Conservation (phyloP, 352 stramenopile genomes). For the Pythium utonaiense region DNA sequence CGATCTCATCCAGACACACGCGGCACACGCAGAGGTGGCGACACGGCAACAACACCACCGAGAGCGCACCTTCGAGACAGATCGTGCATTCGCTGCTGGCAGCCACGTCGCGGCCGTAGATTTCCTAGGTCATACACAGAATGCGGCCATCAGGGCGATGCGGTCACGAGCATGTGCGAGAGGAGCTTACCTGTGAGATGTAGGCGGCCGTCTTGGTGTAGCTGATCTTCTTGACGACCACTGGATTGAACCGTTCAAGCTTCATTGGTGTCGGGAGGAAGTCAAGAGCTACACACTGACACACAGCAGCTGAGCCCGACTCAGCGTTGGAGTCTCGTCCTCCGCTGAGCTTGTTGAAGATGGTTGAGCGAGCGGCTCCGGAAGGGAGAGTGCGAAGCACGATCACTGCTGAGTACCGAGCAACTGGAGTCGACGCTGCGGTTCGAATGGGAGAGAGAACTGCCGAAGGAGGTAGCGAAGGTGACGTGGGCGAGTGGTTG, state of each 20-base stretch:
- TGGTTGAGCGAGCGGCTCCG: not conserved
- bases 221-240: slow-evolving; percentile 46
- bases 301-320: slow-evolving; percentile 18
- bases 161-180: not conserved
- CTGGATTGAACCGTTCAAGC: slow-evolving; percentile 24
- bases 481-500: slow-evolving; percentile 1
- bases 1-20: slow-evolving; percentile 63
- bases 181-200: slow-evolving; percentile 32
- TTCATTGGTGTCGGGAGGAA: slow-evolving; percentile 50
- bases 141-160: no score
- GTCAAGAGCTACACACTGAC: slow-evolving; percentile 50
- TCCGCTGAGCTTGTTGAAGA: not conserved
- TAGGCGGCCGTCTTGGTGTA: slow-evolving; percentile 38
- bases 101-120: slow-evolving; percentile 36
- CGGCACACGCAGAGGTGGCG: slow-evolving; percentile 65
- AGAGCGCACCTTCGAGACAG: slow-evolving; percentile 45
- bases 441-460: not conserved
- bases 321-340: slow-evolving; percentile 10
- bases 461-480: not conserved
- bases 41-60: slow-evolving; percentile 53
- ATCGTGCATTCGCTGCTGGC: slow-evolving; percentile 54
- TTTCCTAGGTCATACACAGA: slow-evolving; percentile 28
- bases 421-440: not conserved
- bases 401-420: slow-evolving; percentile 19
- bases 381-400: slow-evolving; percentile 1